Conservation (phyloP, 345 rosid species). For the Xanthoceras sorbifolium region DNA sequence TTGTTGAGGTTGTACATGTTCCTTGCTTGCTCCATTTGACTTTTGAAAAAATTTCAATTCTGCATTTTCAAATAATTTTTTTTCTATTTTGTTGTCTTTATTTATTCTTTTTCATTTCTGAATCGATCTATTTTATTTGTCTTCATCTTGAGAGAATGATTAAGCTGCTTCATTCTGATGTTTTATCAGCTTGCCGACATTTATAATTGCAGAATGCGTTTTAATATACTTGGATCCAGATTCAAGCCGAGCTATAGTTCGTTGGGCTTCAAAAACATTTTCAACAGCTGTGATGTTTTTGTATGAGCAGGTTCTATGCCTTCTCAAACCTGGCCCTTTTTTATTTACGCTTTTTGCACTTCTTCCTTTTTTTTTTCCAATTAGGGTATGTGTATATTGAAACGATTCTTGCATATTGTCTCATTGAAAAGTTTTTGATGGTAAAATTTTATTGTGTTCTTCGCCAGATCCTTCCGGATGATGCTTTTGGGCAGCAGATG, state of each 20-base stretch:
- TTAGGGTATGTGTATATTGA: conserved; percentile 1
- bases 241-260: conserved; percentile 71
- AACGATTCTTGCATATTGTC: neutral
- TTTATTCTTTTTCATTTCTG: neutral
- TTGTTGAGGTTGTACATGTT: neutral
- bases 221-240: conserved; percentile 95
- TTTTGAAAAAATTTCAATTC: neutral
- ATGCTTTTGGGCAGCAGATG: conserved; percentile 99
- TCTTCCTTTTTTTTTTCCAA: conserved; percentile 9
- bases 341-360: neutral
- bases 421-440: conserved; percentile 7
- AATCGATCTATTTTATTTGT: conserved; percentile 16
- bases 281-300: conserved; percentile 82
- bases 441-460: conserved; percentile 26
- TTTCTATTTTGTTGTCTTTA: neutral
- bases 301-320: conserved; percentile 80
- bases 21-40: neutral
- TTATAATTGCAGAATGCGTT: conserved; percentile 98
- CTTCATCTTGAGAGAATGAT: conserved; percentile 25
- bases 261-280: conserved; percentile 80
- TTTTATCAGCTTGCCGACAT: conserved; percentile 93
- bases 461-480: conserved; percentile 88
- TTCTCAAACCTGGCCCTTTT: neutral
- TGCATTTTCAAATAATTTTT: neutral
- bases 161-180: conserved; percentile 49